Evolutionary conservation across 2,329 filamentous ascomycete species (phyloP).

Genomic region (Chalara sp.): DNA sequence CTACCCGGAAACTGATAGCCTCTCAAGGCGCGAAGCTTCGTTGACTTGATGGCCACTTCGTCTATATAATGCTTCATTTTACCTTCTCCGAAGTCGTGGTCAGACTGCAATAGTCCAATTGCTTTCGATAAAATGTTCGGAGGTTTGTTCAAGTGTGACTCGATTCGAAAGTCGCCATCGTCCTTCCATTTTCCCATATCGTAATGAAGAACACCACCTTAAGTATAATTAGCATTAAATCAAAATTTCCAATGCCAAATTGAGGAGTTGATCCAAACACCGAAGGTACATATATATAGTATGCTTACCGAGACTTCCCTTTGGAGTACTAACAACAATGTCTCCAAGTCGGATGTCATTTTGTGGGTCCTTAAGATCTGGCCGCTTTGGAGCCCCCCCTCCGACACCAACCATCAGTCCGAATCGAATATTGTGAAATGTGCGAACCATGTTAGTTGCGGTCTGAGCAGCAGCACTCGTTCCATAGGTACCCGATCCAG

Average conservation of each 20-base stretch:
- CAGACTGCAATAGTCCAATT: no score
- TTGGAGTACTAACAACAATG: constrained; percentile 14
- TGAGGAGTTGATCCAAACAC: constrained; percentile 2
- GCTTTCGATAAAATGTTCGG: no score
- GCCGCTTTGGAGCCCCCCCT: constrained; percentile 8
- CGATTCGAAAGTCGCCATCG: constrained; percentile 22
- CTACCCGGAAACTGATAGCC: no score
- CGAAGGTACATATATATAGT: constrained; percentile 13
- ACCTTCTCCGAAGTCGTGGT: no score
- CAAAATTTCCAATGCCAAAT: no score
- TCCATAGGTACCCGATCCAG: constrained; percentile 10
- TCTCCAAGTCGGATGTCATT: constrained; percentile 25
- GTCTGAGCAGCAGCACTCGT: constrained; percentile 16
- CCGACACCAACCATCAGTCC: constrained; percentile 14
- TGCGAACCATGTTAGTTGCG: no score
- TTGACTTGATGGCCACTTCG: no score
- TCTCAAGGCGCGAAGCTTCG: no score
- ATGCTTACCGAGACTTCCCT: constrained; percentile 12
- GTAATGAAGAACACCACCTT: constrained; percentile 6
- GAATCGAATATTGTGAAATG: constrained; percentile 7
- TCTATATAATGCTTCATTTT: no score
- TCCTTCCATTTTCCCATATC: constrained; percentile 5
- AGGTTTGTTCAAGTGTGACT: not conserved
- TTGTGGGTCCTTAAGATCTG: no score
- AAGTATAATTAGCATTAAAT: no score